Conservation (phyloP, 176 grass and related monocot genomes). For the Zoysia japonica region DNA sequence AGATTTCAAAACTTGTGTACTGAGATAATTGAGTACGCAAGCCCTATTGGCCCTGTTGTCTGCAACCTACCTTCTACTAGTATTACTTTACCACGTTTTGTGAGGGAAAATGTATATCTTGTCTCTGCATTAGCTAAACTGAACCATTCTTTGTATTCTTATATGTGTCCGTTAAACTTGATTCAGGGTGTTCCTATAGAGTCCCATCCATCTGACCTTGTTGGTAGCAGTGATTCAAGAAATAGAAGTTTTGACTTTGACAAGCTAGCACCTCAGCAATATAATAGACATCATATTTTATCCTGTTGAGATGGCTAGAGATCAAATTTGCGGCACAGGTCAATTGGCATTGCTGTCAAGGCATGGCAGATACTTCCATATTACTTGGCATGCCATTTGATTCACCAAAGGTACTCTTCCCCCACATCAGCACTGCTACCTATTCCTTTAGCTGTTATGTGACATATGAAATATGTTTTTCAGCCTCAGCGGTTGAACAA, state of each 20-base stretch:
- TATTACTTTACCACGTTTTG: constrained; percentile 96
- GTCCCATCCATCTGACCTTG: constrained; percentile 91
- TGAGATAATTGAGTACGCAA: constrained; percentile 94
- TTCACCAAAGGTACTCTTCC: constrained; percentile 66
- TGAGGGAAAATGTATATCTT: constrained; percentile 83
- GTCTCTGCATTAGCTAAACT: constrained; percentile 1
- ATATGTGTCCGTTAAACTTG: background rate
- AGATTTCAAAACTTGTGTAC: constrained; percentile 97
- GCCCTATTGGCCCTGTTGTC: constrained; percentile 84
- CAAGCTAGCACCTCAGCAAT: constrained; percentile 93
- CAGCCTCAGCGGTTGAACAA: constrained; percentile 91
- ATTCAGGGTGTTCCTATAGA: constrained; percentile 80
- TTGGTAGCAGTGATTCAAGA: constrained; percentile 69
- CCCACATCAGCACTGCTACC: background rate
- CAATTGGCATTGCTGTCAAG: constrained; percentile 95
- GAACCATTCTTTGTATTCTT: background rate
- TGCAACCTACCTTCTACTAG: constrained; percentile 75
- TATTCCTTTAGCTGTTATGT: background rate
- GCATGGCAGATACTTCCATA: constrained; percentile 91
- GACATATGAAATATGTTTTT: constrained; percentile 11
- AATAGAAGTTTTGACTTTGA: constrained; percentile 98
- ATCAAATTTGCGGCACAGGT: constrained; percentile 82
- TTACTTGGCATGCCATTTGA: constrained; percentile 99
- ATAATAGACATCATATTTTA: constrained; percentile 96
- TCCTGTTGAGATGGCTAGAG: constrained; percentile 80